Conservation (phyloP, 176 grass and related monocot species). For the Areca catechu region DNA sequence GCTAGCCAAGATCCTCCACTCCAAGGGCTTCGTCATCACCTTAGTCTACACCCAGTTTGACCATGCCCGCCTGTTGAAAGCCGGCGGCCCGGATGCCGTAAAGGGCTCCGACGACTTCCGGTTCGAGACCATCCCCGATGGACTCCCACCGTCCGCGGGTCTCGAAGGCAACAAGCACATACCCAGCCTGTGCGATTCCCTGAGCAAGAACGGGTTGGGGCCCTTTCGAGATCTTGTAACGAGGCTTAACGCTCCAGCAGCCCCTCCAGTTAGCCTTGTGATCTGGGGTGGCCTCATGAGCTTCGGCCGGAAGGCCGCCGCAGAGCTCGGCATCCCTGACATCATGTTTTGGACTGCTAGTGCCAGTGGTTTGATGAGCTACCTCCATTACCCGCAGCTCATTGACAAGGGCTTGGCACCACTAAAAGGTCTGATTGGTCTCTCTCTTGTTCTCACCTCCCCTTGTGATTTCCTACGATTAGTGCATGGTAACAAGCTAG, state of each 20-base stretch:
- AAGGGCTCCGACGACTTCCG: slow-evolving; percentile 3
- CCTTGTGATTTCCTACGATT: too few species aligned
- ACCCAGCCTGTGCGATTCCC: too few species aligned
- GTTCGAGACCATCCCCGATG: slow-evolving; percentile 30
- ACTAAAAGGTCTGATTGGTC: too few species aligned
- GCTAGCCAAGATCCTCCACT: slow-evolving; percentile 27
- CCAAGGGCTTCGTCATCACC: slow-evolving; percentile 20
- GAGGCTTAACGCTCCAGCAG: not conserved
- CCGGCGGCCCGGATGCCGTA: not conserved
- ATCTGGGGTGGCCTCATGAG: slow-evolving; percentile 31
- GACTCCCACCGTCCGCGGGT: slow-evolving; percentile 4
- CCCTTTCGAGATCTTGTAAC: slow-evolving; percentile 16
- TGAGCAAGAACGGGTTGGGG: too few species aligned
- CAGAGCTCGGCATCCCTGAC: slow-evolving; percentile 21
- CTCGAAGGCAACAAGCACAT: not conserved
- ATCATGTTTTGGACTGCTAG: slow-evolving; percentile 42
- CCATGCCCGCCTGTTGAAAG: slow-evolving; percentile 2
- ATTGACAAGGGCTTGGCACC: not conserved
- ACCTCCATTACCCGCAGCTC: slow-evolving; percentile 25
- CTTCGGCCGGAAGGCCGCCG: slow-evolving; percentile 17
- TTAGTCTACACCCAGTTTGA: slow-evolving; percentile 25
- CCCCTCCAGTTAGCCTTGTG: slow-evolving; percentile 18
- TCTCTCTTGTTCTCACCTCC: too few species aligned
- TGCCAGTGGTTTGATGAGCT: slow-evolving; percentile 16
- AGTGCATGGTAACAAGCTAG: too few species aligned